Conservation (phyloP, 208 protist species). For the Lotmaria passim region DNA sequence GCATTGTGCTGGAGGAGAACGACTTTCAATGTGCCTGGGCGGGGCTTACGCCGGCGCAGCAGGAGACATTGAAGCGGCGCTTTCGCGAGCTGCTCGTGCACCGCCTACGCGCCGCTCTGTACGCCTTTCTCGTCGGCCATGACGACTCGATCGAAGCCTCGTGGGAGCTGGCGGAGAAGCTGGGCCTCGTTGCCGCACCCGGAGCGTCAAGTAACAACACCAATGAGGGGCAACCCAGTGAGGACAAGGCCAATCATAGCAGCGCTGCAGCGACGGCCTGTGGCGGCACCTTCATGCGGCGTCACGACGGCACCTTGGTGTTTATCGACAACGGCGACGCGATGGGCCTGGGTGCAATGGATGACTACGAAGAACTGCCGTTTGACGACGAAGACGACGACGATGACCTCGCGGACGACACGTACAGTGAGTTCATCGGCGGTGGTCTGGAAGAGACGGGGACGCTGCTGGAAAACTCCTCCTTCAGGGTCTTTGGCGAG, state of each 20-base stretch:
- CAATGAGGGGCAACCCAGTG: neutral
- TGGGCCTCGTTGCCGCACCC: slow-evolving; percentile 5
- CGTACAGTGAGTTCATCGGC: neutral
- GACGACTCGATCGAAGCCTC: slow-evolving; percentile 9
- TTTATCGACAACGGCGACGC: slow-evolving; percentile 9
- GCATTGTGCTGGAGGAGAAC: slow-evolving; percentile 10
- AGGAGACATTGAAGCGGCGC: slow-evolving; percentile 25
- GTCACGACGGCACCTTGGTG: slow-evolving; percentile 22
- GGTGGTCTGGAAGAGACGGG: neutral
- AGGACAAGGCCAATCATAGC: neutral
- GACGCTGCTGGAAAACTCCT: slow-evolving; percentile 10
- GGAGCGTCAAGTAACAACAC: neutral
- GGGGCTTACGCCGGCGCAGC: slow-evolving; percentile 7
- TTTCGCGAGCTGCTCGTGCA: slow-evolving; percentile 32
- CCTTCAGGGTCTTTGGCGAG: slow-evolving; percentile 16
- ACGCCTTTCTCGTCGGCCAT: slow-evolving; percentile 16
- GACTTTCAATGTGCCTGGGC: slow-evolving; percentile 29
- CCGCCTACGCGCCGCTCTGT: slow-evolving; percentile 29
- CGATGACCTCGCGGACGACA: neutral
- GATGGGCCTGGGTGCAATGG: neutral
- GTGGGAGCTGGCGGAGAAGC: slow-evolving; percentile 26
- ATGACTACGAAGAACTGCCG: neutral
- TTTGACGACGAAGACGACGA: slow-evolving; percentile 13
- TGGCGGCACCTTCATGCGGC: slow-evolving; percentile 22
- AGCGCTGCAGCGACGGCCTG: neutral